Conservation (phyloP, 2,329 filamentous ascomycete species). For the Trichoderma arundinaceum region DNA sequence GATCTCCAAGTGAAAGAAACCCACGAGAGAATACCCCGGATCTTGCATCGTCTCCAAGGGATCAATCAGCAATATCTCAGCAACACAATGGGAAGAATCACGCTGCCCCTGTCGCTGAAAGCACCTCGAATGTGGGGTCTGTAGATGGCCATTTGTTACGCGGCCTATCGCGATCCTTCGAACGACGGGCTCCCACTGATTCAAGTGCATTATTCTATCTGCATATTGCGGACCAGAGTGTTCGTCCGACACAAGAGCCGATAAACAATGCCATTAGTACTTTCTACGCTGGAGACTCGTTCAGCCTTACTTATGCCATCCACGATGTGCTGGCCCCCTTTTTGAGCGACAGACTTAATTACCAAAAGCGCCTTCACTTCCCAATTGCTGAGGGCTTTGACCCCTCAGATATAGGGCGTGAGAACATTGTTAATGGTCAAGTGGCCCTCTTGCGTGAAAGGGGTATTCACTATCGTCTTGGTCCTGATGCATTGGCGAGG, state of each 20-base stretch:
- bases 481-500: neutral
- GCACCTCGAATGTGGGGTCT: neutral
- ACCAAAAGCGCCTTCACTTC: constrained; percentile 18
- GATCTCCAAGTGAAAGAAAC: neutral
- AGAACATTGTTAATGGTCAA: constrained; percentile 8
- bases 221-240: constrained; percentile 22
- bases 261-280: constrained; percentile 21
- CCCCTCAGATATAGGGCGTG: constrained; percentile 4
- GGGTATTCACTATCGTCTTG: neutral
- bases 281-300: constrained; percentile 19
- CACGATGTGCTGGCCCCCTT: constrained; percentile 17
- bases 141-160: constrained; percentile 4
- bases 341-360: constrained; percentile 5
- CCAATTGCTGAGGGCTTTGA: constrained; percentile 15
- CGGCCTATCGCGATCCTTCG: constrained; percentile 12
- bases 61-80: neutral
- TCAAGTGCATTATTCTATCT: constrained; percentile 14
- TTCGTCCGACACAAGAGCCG: constrained; percentile 13
- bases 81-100: neutral
- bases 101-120: neutral
- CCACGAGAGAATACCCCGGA: neutral
- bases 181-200: constrained; percentile 8
- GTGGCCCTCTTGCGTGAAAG: constrained; percentile 11
- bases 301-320: constrained; percentile 17
- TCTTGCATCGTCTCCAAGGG: neutral